Evolutionary conservation across 495 filamentous ascomycete genomes (phyloP).

Genomic region (Penicillium diatomitis): DNA sequence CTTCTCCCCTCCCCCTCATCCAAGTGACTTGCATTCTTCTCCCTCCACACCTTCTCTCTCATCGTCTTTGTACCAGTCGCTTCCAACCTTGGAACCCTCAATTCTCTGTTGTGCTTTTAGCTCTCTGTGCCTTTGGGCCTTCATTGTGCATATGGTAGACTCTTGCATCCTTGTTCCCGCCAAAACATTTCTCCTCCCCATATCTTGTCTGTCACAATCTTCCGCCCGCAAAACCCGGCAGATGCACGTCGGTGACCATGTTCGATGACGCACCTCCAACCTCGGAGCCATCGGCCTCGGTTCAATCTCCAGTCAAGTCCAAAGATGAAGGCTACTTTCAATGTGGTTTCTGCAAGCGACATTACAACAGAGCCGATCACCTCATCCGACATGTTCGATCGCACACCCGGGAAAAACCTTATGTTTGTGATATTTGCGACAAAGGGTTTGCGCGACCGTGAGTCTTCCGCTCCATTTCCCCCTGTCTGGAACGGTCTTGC

Average conservation of each 20-base stretch:
- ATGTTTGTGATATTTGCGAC: constrained; percentile 37
- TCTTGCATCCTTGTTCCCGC: not conserved
- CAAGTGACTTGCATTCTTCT: not conserved
- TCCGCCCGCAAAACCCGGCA: not conserved
- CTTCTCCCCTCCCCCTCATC: not conserved
- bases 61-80: not conserved
- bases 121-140: too few species aligned
- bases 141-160: too few species aligned
- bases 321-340: constrained; percentile 34
- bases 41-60: not conserved
- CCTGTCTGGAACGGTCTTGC: too few species aligned
- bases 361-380: constrained; percentile 48
- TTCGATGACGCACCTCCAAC: constrained; percentile 7
- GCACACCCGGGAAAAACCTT: constrained; percentile 50
- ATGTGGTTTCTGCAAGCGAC: constrained; percentile 44
- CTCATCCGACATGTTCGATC: constrained; percentile 48
- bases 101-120: too few species aligned
- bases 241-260: constrained; percentile 9
- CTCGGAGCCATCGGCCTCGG: not conserved
- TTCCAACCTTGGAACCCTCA: not conserved
- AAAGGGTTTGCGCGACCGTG: constrained; percentile 46
- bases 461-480: constrained; percentile 1
- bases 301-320: constrained; percentile 9
- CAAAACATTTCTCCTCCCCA: not conserved
- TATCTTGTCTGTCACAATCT: not conserved